phyloP scores from a whole-genome alignment of 2,329 filamentous ascomycete species.

The Venturia asperata region DNA sequence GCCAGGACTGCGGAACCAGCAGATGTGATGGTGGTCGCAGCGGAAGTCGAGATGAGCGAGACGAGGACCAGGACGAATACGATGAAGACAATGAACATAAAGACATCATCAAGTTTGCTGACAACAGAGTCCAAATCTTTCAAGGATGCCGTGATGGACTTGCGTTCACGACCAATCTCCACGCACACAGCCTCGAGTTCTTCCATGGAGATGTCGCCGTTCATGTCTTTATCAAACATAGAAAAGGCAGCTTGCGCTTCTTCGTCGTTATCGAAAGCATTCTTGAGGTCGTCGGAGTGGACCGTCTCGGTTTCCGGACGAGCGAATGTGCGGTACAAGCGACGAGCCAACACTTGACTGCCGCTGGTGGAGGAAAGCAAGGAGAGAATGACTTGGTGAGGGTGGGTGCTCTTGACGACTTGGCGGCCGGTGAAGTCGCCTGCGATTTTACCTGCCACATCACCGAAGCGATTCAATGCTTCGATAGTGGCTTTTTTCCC shows the following conservation, averaged over 20 bases:
- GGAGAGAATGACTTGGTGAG: constrained; percentile 74
- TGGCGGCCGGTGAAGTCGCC: constrained; percentile 82
- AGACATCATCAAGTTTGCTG: constrained; percentile 78
- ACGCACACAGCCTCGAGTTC: constrained; percentile 90
- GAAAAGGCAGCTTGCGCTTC: constrained; percentile 83
- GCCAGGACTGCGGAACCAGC: constrained; percentile 82
- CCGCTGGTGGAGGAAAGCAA: constrained; percentile 65
- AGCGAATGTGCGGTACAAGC: constrained; percentile 80
- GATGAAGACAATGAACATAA: constrained; percentile 76
- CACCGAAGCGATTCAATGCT: constrained; percentile 71
- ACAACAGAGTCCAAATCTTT: constrained; percentile 95
- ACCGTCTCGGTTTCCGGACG: constrained; percentile 70
- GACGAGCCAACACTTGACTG: constrained; percentile 76
- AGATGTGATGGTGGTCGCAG: constrained; percentile 84
- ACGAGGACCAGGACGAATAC: constrained; percentile 81
- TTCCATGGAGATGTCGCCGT: constrained; percentile 92
- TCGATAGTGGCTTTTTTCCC: constrained; percentile 68
- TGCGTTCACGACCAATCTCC: constrained; percentile 89
- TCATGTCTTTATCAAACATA: constrained; percentile 95
- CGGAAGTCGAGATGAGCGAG: constrained; percentile 80
- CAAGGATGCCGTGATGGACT: constrained; percentile 87
- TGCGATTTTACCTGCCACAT: constrained; percentile 76
- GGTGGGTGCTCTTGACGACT: constrained; percentile 63
- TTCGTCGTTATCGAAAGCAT: constrained; percentile 72
- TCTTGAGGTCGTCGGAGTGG: constrained; percentile 66